Percentiles rank a stretch among this genome's conserved stretches.
Conservation (phyloP, 306 rosid genomes). For the apple (Malus domestica) region ASM211411v1 NC_041799.1:12948501-12949000, state of each 20-base stretch:
- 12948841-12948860: not conserved
- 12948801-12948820: too few relatives aligned
- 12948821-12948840: too few relatives aligned
- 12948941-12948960: too few relatives aligned
- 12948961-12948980: too few relatives aligned
- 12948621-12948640: slow-evolving; percentile 37
- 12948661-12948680: not conserved
- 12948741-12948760: not conserved
- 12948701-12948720: not conserved
- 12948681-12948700: not conserved
- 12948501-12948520: slow-evolving; percentile 52
- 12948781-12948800: too few relatives aligned
- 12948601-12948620: slow-evolving; percentile 62
- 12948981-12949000: too few relatives aligned
- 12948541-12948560: slow-evolving; percentile 52
- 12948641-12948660: not conserved
- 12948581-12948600: slow-evolving; percentile 48
- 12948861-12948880: not conserved
- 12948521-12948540: slow-evolving; percentile 48
- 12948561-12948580: slow-evolving; percentile 68
- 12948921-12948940: too few relatives aligned
- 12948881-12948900: not conserved
- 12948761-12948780: not conserved
- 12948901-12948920: not conserved
- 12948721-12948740: too few relatives aligned